A percentile compares a stretch with the other conserved stretches of the same genome.
phyloP scores from a whole-genome alignment of 1,139 yeast species.

The Saccharomyces hybrid region DNA sequence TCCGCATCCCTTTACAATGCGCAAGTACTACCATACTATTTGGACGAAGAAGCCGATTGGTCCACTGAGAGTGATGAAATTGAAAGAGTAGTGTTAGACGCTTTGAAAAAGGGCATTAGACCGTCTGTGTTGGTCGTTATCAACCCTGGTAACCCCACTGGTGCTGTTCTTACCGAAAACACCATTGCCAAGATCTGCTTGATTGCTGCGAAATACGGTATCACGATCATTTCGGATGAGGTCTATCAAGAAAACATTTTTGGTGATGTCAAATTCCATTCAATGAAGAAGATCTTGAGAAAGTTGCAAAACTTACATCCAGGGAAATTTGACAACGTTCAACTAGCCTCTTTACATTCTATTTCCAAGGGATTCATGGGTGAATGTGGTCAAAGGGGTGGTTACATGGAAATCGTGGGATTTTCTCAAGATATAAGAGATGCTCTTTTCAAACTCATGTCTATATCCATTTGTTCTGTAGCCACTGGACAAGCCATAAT shows the following conservation, averaged over 20 bases:
- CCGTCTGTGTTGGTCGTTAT: slow-evolving; percentile 82
- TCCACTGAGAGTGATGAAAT: slow-evolving; percentile 66
- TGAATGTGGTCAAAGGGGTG: slow-evolving; percentile 99
- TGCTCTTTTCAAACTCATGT: slow-evolving; percentile 72
- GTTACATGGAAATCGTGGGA: slow-evolving; percentile 90
- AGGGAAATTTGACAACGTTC: slow-evolving; percentile 59
- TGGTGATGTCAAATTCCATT: slow-evolving; percentile 48
- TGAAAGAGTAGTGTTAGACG: slow-evolving; percentile 44
- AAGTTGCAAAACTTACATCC: slow-evolving; percentile 48
- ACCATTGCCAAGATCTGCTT: slow-evolving; percentile 64
- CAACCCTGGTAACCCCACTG: slow-evolving; percentile 98
- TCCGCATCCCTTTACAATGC: slow-evolving; percentile 75
- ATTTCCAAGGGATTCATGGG: slow-evolving; percentile 95
- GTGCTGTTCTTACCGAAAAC: slow-evolving; percentile 59
- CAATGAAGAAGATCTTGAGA: slow-evolving; percentile 60
- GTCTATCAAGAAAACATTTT: slow-evolving; percentile 91
- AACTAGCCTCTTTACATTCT: slow-evolving; percentile 86
- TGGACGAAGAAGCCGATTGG: slow-evolving; percentile 78
- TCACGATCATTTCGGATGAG: slow-evolving; percentile 93
- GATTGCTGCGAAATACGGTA: slow-evolving; percentile 74
- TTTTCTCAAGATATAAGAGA: slow-evolving; percentile 62
- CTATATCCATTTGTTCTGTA: slow-evolving; percentile 86
- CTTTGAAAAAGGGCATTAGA: slow-evolving; percentile 47
- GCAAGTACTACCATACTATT: slow-evolving; percentile 75
- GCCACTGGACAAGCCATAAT: slow-evolving; percentile 90